A percentile compares a stretch with the other conserved stretches of the same genome.
These are phyloP conservation scores for Helianthus tuberosus DNA, from an alignment of 129 eudicot species.

Conservation along the genomic window DNA sequence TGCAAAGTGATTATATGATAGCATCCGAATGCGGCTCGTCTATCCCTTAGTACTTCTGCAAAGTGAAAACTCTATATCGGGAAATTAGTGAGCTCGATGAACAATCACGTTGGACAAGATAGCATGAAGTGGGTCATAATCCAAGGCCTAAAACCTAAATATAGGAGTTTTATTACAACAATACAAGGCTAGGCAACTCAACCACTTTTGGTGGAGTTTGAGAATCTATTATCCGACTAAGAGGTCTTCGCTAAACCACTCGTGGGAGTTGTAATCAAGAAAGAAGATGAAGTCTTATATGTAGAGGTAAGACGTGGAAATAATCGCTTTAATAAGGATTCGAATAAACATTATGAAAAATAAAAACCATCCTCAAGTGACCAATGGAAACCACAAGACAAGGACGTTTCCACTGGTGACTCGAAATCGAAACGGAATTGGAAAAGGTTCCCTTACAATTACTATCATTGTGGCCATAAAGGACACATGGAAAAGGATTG, in stretches of 20 bases:
- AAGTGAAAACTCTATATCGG: not conserved
- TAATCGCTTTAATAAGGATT: too few species aligned
- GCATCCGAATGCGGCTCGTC: not conserved
- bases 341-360: not conserved
- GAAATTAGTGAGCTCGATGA: not conserved
- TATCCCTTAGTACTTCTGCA: not conserved
- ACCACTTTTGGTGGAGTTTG: too few species aligned
- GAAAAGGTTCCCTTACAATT: not conserved
- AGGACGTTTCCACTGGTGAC: not conserved
- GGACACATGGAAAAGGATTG: not conserved
- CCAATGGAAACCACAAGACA: not conserved
- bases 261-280: not conserved
- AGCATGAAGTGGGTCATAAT: not conserved
- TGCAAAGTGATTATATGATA: not conserved
- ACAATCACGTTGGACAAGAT: not conserved
- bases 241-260: too few species aligned
- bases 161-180: not conserved
- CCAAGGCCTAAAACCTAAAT: not conserved
- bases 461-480: not conserved
- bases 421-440: not conserved
- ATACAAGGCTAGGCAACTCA: too few species aligned
- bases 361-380: not conserved
- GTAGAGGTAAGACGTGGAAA: not conserved
- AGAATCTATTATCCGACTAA: too few species aligned
- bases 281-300: not conserved